Base-by-base conservation (phyloP, 805 yeast genomes). In the Saitoella complicata region DNA sequence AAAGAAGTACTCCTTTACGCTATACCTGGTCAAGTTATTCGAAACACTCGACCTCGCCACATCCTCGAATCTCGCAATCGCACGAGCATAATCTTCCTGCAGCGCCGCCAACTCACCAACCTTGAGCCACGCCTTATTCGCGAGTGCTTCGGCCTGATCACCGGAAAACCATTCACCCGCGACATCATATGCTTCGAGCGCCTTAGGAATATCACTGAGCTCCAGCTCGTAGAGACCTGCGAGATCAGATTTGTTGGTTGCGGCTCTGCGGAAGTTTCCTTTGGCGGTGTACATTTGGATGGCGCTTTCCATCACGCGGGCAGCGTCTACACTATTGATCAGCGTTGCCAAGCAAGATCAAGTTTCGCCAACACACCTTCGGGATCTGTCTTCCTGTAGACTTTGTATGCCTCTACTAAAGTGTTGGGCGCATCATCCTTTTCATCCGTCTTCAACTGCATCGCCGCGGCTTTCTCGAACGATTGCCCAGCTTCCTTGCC, bases 241-340 rank as follows among this genome's bases (percentile, higher is more conserved):
- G 56, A 91, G 69, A 59, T 91, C 98, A 68, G 80, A 75, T 58
- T 87, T 80, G 66, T 81, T 87, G 58, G 85, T 85, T 8, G 98
- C 98, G 29, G 94, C 95, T 60, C 97, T 72, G 60, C 98, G 76
- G 65, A 91, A 91, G 61, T 88, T 95, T 8, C 99, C 99, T 53
- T 83, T 76, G 50, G 76, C 71, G 1, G 94, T 85, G 61, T 87
- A 88, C 58, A 84, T 71, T 50, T 75, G 78, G 48, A 88, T 78
- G 0, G 97, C 95, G 53, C 72, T 72, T 46, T 73, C 71, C 50
- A 91, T 68, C 5, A 84, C 76, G 43, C 78, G 71, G 4, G 86
- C 94, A 6, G 93, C 93, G 43, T 75, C 81, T 46, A 31, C 11
- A 36, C 21, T 21, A 21, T 21, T 21, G 21, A 21, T 21, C 21